A percentile compares a stretch with the other conserved stretches of the same genome.
Evolutionary conservation across 2,329 filamentous ascomycete genomes (phyloP).

Genomic region (Microsporum canis): DNA sequence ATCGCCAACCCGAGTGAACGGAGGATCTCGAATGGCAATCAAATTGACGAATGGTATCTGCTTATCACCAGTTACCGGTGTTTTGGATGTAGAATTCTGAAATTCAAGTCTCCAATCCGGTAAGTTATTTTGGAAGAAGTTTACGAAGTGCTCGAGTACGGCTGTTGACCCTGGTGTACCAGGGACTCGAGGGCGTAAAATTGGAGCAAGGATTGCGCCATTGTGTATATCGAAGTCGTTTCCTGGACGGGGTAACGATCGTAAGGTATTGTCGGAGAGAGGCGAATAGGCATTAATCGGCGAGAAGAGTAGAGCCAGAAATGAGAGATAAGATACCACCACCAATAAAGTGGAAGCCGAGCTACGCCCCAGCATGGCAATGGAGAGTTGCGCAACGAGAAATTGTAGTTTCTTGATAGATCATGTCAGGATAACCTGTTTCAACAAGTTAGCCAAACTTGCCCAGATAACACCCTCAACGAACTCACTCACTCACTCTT

Average conservation of each 20-base stretch:
- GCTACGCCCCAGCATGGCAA: background rate
- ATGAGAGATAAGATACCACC: conserved; percentile 6
- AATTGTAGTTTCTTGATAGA: background rate
- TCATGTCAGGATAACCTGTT: background rate
- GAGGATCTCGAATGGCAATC: conserved; percentile 77
- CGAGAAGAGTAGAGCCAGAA: conserved; percentile 18
- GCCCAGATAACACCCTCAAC: background rate
- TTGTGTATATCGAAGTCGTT: conserved; percentile 66
- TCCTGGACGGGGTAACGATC: conserved; percentile 58
- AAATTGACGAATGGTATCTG: conserved; percentile 78
- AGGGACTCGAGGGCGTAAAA: conserved; percentile 77
- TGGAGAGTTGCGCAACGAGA: background rate
- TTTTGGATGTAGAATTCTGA: conserved; percentile 82
- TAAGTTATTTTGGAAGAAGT: conserved; percentile 65
- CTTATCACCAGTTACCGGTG: conserved; percentile 59
- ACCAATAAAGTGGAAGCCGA: background rate
- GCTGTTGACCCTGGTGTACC: conserved; percentile 64
- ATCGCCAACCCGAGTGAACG: conserved; percentile 63
- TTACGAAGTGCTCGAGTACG: conserved; percentile 69
- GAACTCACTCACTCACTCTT: background rate
- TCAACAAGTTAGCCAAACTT: background rate
- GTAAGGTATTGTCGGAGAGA: conserved; percentile 65
- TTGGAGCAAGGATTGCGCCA: conserved; percentile 69
- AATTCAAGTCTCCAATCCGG: conserved; percentile 69
- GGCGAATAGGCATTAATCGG: conserved; percentile 41